Evolutionary conservation across 768 basidiomycete species (phyloP).

Genomic region (Podaxis carcinomalis): DNA sequence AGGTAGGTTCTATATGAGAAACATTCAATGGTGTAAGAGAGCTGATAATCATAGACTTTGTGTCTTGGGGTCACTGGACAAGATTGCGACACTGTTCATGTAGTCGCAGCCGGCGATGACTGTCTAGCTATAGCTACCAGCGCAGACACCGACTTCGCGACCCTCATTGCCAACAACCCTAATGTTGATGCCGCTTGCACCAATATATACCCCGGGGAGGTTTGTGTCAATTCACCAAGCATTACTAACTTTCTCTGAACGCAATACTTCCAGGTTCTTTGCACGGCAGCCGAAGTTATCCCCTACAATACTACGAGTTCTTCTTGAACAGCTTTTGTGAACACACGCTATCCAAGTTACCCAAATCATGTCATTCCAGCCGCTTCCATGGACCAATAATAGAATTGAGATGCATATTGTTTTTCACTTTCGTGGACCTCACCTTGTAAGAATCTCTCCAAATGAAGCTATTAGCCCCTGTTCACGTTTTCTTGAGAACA

Average conservation of each 20-base stretch:
- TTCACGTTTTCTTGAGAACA: neutral
- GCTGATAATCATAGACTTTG: slow-evolving; percentile 24
- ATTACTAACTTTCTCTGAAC: neutral
- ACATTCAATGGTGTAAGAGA: neutral
- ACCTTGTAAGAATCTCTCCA: neutral
- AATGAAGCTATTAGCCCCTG: neutral
- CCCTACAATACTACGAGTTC: neutral
- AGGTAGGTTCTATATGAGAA: slow-evolving; percentile 27
- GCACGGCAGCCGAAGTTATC: neutral
- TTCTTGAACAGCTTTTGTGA: neutral
- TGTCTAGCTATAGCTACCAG: slow-evolving; percentile 40
- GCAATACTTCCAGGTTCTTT: neutral
- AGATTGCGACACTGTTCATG: slow-evolving; percentile 53
- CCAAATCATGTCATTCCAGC: too few relatives aligned
- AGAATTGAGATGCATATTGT: neutral
- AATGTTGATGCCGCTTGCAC: slow-evolving; percentile 48
- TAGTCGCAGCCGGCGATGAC: slow-evolving; percentile 43
- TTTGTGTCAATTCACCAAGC: slow-evolving; percentile 18
- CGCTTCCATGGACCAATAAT: neutral
- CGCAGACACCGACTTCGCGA: slow-evolving; percentile 38
- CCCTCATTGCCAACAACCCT: slow-evolving; percentile 60
- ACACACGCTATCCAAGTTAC: neutral
- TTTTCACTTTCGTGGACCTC: neutral
- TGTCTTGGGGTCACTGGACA: slow-evolving; percentile 56
- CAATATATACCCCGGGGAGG: slow-evolving; percentile 60